Conservation (phyloP, 148 eudicot species). For the Polygonum maritimum region DNA sequence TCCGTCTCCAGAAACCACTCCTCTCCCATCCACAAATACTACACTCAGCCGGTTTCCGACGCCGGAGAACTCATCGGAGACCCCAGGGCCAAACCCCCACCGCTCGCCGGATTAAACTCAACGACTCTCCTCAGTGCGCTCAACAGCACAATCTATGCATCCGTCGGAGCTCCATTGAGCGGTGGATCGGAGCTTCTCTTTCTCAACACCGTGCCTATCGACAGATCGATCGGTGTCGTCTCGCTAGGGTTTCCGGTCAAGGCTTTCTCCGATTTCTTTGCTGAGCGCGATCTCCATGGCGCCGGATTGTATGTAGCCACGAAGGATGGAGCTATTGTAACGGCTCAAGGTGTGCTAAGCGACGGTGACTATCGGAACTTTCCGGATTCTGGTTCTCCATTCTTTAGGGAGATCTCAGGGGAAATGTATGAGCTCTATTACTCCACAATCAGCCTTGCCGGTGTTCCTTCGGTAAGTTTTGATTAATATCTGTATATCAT, state of each 20-base stretch:
- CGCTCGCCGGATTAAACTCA: not conserved
- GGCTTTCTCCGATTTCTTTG: conserved; percentile 13
- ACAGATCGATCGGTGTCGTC: conserved; percentile 19
- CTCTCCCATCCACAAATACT: conserved; percentile 17
- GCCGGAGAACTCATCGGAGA: not conserved
- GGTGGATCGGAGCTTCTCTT: not conserved
- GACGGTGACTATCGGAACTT: not conserved
- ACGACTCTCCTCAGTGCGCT: not conserved
- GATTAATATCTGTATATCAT: not conserved
- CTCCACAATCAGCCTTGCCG: not conserved
- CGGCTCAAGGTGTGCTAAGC: not conserved
- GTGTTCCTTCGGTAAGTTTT: conserved; percentile 8
- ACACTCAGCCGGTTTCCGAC: conserved; percentile 20
- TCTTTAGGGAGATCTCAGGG: not conserved
- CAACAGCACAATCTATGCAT: not conserved
- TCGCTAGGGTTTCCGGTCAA: conserved; percentile 41
- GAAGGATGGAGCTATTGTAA: not conserved
- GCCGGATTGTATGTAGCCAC: conserved; percentile 4
- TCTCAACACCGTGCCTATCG: conserved; percentile 19
- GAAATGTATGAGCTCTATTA: not conserved
- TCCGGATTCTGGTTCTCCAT: not conserved
- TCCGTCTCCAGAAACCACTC: conserved; percentile 18
- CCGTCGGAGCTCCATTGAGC: conserved; percentile 28
- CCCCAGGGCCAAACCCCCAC: not conserved
- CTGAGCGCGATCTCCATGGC: not conserved